Evolutionary conservation across 2,329 filamentous ascomycete genomes (phyloP), one percentile per base, ranked within the genome.

Genomic region (Gnomoniopsis sp.): DNA sequence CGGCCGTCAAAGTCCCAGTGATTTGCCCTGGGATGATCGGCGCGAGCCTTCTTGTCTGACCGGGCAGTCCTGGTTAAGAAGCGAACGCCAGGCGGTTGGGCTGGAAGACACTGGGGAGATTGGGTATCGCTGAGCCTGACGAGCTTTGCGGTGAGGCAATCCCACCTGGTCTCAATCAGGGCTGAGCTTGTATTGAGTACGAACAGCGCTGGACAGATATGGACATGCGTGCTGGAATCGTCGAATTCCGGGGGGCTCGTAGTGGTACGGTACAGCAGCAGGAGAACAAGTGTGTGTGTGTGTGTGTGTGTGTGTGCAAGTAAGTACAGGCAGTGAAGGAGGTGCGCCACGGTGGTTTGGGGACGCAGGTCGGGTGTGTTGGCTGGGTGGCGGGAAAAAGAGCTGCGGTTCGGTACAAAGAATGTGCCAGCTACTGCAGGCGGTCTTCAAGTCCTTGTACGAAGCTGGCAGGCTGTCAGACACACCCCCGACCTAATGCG

Each of bases 121-220:
- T 55, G 59, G 59, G 59, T 61, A 55, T 49, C 55, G 17, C 53
- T 46, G 48, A 43, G 51, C 21, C 21, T 47, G 30, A 47, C n/a
- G 51, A 49, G 51, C 43, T 47, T 30, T 58, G 52, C 52, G 48
- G 55, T 58, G 59, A 46, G 43, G 6, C 12, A 38, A 23, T 49
- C 21, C 44, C 11, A 44, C 41, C 19, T 11, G 41, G 15, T 10
- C n/a, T 44, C 12, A 21, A 12, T 8, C 44, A 47, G 44, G 36
- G 44, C 44, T 47, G 44, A 23, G 44, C 44, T 47, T 47, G 44
- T 47, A 15, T 11, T 17, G 41, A n/a, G 19, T 19, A 46, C 17
- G n/a, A 4, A 2, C 43, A 6, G n/a, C 8, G 43, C 8, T 19
- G n/a, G 3, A n/a, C 17, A 11, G 12, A 14, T 41, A 15, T 41